phyloP scores from a whole-genome alignment of 495 filamentous ascomycete species.

The Aspergillus egyptiacus region DNA sequence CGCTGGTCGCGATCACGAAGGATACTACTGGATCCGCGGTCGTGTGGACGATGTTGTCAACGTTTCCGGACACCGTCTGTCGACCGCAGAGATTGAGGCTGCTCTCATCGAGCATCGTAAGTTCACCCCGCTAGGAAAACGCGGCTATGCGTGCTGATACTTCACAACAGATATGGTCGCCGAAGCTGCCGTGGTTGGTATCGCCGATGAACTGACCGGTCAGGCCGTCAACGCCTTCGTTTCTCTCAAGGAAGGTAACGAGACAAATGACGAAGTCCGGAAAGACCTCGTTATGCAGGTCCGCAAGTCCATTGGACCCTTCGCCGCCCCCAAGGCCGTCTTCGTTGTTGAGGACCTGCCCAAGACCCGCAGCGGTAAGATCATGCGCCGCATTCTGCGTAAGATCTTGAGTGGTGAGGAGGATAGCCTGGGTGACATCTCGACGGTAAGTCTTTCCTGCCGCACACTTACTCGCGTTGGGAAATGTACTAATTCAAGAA shows the following conservation, averaged over 20 bases:
- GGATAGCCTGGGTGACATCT: slow-evolving; percentile 88
- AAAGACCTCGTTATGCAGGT: slow-evolving; percentile 95
- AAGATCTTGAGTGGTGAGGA: slow-evolving; percentile 97
- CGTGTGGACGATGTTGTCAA: slow-evolving; percentile 99
- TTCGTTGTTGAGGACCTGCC: slow-evolving; percentile 87
- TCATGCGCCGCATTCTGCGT: slow-evolving; percentile 93
- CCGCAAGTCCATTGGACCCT: slow-evolving; percentile 93
- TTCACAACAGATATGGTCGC: slow-evolving; percentile 52
- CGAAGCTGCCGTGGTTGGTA: slow-evolving; percentile 93
- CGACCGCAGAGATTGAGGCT: slow-evolving; percentile 96
- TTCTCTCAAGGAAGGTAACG: slow-evolving; percentile 79
- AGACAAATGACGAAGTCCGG: slow-evolving; percentile 70
- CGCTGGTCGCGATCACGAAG: slow-evolving; percentile 93
- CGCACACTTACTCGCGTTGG: not conserved
- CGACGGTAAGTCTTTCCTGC: slow-evolving; percentile 59
- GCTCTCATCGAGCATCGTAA: slow-evolving; percentile 85
- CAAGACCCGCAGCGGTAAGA: slow-evolving; percentile 96
- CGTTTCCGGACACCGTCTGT: slow-evolving; percentile 90
- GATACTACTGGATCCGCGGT: slow-evolving; percentile 99
- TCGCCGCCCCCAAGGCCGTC: slow-evolving; percentile 91
- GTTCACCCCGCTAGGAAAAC: slow-evolving; percentile 14
- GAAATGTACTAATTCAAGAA: slow-evolving; percentile 27
- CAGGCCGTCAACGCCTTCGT: slow-evolving; percentile 98
- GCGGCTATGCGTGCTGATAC: slow-evolving; percentile 10
- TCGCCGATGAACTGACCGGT: slow-evolving; percentile 87